Evolutionary conservation across 768 basidiomycete species (phyloP).

Genomic region (Tricholoma sp.): DNA sequence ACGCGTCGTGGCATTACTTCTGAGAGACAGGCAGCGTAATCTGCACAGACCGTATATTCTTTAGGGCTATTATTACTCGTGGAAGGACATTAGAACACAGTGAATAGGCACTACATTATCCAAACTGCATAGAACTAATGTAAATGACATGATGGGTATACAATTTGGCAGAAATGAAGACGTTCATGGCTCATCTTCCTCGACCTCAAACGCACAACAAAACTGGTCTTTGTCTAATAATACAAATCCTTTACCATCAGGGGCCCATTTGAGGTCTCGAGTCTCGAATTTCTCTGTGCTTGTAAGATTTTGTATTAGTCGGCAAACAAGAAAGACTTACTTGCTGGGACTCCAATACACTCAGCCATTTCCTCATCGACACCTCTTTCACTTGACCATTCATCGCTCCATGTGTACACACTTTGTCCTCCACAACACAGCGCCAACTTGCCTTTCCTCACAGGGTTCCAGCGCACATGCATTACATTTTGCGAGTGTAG

Average conservation of each 20-base stretch:
- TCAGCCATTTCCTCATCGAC: conserved; percentile 79
- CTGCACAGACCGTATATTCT: too few species aligned
- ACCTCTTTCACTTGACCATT: conserved; percentile 60
- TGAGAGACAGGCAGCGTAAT: too few species aligned
- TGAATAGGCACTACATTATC: too few species aligned
- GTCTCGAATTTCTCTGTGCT: conserved; percentile 63
- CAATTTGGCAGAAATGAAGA: not conserved
- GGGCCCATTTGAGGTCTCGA: conserved; percentile 71
- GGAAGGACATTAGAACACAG: too few species aligned
- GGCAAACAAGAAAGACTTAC: conserved; percentile 40
- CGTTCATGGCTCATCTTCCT: conserved; percentile 30
- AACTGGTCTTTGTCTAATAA: conserved; percentile 75
- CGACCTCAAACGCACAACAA: conserved; percentile 83
- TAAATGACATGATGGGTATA: not conserved
- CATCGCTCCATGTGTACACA: conserved; percentile 79
- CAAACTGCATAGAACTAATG: not conserved
- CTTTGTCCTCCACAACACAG: conserved; percentile 65
- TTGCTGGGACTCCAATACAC: conserved; percentile 84
- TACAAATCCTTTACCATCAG: conserved; percentile 79
- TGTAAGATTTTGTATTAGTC: conserved; percentile 10
- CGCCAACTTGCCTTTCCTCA: conserved; percentile 65
- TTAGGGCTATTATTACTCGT: too few species aligned
- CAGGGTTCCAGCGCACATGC: conserved; percentile 78
- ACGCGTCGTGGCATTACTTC: too few species aligned
- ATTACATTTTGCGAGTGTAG: conserved; percentile 59